These are phyloP conservation scores for Plantago ovata DNA, from an alignment of 257 asterid genomes.

Conservation along the genomic window DNA sequence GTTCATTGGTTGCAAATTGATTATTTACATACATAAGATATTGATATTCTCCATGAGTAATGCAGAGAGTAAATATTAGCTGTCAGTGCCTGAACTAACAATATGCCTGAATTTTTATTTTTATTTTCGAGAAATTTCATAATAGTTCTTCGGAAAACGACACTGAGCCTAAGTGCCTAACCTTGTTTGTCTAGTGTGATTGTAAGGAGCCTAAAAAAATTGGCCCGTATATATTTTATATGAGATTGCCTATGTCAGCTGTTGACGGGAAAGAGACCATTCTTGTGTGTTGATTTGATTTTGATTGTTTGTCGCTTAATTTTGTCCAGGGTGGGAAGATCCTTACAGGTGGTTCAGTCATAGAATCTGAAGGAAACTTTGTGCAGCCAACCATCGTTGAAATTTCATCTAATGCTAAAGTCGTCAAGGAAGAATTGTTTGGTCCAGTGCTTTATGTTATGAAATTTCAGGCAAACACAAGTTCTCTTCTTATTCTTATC, in stretches of 20 bases:
- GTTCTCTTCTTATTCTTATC: neutral
- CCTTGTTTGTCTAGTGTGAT: neutral
- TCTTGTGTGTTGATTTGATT: neutral
- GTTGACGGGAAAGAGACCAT: neutral
- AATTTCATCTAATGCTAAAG: constrained; percentile 57
- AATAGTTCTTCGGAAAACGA: too few species aligned
- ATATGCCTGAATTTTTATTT: too few species aligned
- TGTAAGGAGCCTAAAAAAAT: neutral
- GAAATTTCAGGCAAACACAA: constrained; percentile 69
- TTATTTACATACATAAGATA: too few species aligned
- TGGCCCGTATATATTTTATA: neutral
- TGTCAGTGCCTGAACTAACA: too few species aligned
- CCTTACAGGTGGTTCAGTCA: constrained; percentile 62
- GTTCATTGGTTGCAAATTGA: too few species aligned
- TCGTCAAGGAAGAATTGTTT: constrained; percentile 91
- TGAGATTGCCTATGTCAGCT: neutral
- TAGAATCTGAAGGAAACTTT: constrained; percentile 77
- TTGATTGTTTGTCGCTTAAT: constrained; percentile 8
- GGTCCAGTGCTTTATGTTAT: constrained; percentile 96
- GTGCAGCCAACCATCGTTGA: constrained; percentile 96
- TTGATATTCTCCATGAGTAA: too few species aligned
- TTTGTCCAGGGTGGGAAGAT: constrained; percentile 82
- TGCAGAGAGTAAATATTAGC: too few species aligned
- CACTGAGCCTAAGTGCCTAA: too few species aligned
- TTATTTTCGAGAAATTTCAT: too few species aligned